These are phyloP conservation scores for Penicillium sp. DNA, from an alignment of 2,329 filamentous ascomycete genomes.

Conservation along the genomic window DNA sequence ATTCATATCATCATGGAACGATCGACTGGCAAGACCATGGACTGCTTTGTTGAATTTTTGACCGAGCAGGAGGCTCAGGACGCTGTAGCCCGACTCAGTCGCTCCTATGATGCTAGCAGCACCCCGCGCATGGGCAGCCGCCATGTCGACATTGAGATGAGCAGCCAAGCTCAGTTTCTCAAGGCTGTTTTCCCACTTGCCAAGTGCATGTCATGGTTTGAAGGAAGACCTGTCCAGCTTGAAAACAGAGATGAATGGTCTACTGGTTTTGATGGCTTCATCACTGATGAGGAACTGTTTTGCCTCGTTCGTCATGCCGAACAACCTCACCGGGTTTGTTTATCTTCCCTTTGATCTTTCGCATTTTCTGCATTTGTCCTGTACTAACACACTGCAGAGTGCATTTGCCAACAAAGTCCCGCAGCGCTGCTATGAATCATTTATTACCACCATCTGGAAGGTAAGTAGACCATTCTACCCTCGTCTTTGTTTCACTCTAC, in stretches of 20 bases:
- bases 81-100: constrained; percentile 39
- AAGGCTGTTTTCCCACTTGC: constrained; percentile 52
- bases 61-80: constrained; percentile 39
- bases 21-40: constrained; percentile 57
- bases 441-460: constrained; percentile 54
- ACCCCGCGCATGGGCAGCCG: constrained; percentile 50
- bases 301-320: constrained; percentile 50
- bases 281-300: constrained; percentile 52
- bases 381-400: constrained; percentile 38
- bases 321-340: constrained; percentile 50
- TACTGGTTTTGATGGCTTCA: constrained; percentile 52
- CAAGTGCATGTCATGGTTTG: constrained; percentile 50
- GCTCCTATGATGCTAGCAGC: constrained; percentile 35
- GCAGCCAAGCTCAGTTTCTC: constrained; percentile 51
- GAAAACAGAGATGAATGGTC: constrained; percentile 46
- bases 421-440: constrained; percentile 54
- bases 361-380: background rate
- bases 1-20: constrained; percentile 61
- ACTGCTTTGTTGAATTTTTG: constrained; percentile 52
- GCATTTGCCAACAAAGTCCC: constrained; percentile 51
- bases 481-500: background rate
- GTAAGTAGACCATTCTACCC: constrained; percentile 25
- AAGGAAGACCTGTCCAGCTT: constrained; percentile 34
- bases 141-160: constrained; percentile 48
- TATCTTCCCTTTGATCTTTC: background rate